Evolutionary conservation across 179 eudicot genomes (phyloP).

Genomic region (Heliamphora pulchella): DNA sequence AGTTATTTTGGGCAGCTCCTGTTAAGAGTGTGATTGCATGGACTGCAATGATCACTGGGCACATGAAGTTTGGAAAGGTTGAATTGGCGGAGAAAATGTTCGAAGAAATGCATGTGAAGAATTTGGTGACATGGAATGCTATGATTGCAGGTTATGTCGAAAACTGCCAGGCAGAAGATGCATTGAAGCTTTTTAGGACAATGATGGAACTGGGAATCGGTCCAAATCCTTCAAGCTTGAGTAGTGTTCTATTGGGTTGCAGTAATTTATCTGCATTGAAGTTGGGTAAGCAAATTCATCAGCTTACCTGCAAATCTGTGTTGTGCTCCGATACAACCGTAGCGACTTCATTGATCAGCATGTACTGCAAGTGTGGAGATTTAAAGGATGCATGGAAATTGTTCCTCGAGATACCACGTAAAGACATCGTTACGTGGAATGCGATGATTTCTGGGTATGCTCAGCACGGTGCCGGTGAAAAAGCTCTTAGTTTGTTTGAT

Average conservation of each 20-base stretch:
- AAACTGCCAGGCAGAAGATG: constrained; percentile 52
- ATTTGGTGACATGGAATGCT: constrained; percentile 70
- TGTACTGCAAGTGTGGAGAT: constrained; percentile 82
- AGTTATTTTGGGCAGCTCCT: constrained; percentile 44
- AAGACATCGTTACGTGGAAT: constrained; percentile 74
- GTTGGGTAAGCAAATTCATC: constrained; percentile 75
- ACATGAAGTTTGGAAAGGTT: constrained; percentile 58
- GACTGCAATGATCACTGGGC: constrained; percentile 70
- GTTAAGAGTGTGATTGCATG: constrained; percentile 47
- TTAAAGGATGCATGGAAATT: constrained; percentile 52
- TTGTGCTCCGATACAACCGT: constrained; percentile 49
- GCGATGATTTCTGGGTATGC: constrained; percentile 85
- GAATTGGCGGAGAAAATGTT: constrained; percentile 55
- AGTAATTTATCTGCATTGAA: constrained; percentile 63
- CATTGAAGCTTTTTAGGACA: constrained; percentile 48
- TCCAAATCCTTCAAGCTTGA: constrained; percentile 53
- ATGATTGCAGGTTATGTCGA: constrained; percentile 84
- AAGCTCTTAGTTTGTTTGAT: constrained; percentile 56
- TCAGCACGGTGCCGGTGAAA: constrained; percentile 52
- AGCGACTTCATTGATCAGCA: constrained; percentile 71
- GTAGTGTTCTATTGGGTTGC: constrained; percentile 68
- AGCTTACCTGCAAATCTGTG: constrained; percentile 44
- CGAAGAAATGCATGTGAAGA: constrained; percentile 46
- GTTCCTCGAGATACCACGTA: constrained; percentile 49
- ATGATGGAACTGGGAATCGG: constrained; percentile 43